Percentiles rank a stretch among this genome's conserved stretches.
phyloP scores from a whole-genome alignment of 2,329 filamentous ascomycete species.

The Neocucurbitaria cava region DNA sequence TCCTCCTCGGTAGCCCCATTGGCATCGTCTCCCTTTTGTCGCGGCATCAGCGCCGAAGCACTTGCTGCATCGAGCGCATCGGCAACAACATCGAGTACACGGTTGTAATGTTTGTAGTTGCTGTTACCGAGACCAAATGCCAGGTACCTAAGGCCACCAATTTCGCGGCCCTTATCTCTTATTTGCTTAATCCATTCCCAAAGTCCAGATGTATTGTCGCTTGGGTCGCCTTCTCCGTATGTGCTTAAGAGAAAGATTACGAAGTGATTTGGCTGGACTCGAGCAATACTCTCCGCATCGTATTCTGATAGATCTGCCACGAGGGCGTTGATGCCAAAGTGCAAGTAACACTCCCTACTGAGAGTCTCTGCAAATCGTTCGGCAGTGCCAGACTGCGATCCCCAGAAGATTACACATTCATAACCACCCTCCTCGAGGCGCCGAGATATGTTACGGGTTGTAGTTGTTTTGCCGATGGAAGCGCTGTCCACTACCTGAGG shows the following conservation, averaged over 20 bases:
- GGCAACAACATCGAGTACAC: slow-evolving; percentile 48
- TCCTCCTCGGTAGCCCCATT: slow-evolving; percentile 53
- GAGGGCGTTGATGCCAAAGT: slow-evolving; percentile 51
- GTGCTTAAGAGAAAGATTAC: slow-evolving; percentile 48
- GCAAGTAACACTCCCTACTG: slow-evolving; percentile 48
- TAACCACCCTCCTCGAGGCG: slow-evolving; percentile 49
- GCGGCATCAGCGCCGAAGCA: slow-evolving; percentile 39
- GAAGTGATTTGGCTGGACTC: slow-evolving; percentile 33
- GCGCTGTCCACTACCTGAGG: slow-evolving; percentile 53
- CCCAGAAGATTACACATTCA: slow-evolving; percentile 55
- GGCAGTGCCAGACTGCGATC: slow-evolving; percentile 58
- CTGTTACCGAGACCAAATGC: slow-evolving; percentile 56
- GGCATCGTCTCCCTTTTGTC: slow-evolving; percentile 51
- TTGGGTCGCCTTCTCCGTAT: slow-evolving; percentile 51
- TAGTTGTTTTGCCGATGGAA: slow-evolving; percentile 16
- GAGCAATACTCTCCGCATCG: slow-evolving; percentile 50
- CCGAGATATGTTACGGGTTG: slow-evolving; percentile 57
- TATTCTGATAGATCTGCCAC: slow-evolving; percentile 58
- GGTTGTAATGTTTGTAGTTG: slow-evolving; percentile 58
- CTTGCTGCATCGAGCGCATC: slow-evolving; percentile 42
- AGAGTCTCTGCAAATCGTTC: slow-evolving; percentile 54
- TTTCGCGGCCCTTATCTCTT: slow-evolving; percentile 18
- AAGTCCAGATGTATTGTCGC: slow-evolving; percentile 46
- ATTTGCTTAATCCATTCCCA: slow-evolving; percentile 45
- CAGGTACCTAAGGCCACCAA: slow-evolving; percentile 47